These are phyloP conservation scores for Monascus ruber DNA, from an alignment of 2,329 filamentous ascomycete species.

Conservation along the genomic window DNA sequence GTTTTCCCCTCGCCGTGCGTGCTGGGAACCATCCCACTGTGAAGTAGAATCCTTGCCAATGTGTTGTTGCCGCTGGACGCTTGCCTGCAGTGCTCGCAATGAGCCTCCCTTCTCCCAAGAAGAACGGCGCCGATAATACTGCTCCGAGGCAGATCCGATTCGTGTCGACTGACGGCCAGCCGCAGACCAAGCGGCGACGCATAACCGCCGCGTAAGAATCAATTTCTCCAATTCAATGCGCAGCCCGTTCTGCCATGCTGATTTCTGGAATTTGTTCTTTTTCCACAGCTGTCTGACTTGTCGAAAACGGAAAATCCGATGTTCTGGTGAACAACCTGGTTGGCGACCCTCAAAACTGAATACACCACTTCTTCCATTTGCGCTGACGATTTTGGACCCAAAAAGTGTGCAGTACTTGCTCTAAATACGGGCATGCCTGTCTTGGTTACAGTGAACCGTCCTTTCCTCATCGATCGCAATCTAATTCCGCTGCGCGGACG, in stretches of 20 bases:
- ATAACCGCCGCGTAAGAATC: conserved; percentile 63
- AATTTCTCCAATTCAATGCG: conserved; percentile 2
- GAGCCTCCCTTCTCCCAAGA: conserved; percentile 27
- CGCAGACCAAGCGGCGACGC: conserved; percentile 64
- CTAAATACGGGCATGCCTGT: conserved; percentile 59
- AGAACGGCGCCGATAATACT: conserved; percentile 21
- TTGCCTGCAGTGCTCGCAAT: conserved; percentile 22
- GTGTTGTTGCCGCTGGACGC: conserved; percentile 23
- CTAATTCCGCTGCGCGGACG: conserved; percentile 15
- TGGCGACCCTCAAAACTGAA: conserved; percentile 3
- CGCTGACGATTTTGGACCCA: no score
- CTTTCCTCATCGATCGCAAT: conserved; percentile 21
- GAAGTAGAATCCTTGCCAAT: conserved; percentile 13
- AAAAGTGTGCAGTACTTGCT: conserved; percentile 55
- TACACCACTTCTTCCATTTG: no score
- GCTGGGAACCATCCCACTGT: not conserved
- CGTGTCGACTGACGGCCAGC: conserved; percentile 71
- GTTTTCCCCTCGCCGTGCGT: no score
- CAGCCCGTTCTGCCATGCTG: conserved; percentile 6
- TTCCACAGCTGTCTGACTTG: conserved; percentile 55
- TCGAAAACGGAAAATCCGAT: conserved; percentile 64
- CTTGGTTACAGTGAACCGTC: conserved; percentile 51
- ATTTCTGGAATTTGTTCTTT: not conserved
- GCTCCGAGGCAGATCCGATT: conserved; percentile 52
- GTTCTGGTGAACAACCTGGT: conserved; percentile 59